Evolutionary conservation across 2,329 filamentous ascomycete genomes (phyloP).

Genomic region (Pseudophaeomoniella oleicola): DNA sequence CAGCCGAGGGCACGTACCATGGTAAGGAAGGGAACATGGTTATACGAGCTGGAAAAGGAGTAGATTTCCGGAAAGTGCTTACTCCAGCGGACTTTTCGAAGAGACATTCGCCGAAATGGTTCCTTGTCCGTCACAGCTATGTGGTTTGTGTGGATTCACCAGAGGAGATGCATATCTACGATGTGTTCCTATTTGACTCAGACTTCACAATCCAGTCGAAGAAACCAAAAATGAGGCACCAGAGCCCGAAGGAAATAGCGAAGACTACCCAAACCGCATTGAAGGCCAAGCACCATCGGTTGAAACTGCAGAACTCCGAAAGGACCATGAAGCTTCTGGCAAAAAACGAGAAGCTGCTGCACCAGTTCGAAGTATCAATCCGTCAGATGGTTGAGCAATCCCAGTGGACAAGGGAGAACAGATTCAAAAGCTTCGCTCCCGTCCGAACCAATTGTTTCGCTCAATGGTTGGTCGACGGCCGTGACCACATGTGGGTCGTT

Average conservation of each 20-base stretch:
- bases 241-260: slow-evolving; percentile 44
- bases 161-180: slow-evolving; percentile 96
- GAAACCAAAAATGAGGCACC: slow-evolving; percentile 34
- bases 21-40: slow-evolving; percentile 92
- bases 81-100: slow-evolving; percentile 65
- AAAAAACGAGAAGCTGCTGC: slow-evolving; percentile 74
- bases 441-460: slow-evolving; percentile 76
- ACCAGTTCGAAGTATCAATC: slow-evolving; percentile 90
- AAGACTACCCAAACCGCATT: slow-evolving; percentile 50
- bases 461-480: slow-evolving; percentile 90
- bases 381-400: slow-evolving; percentile 71
- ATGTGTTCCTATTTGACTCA: slow-evolving; percentile 91
- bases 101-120: slow-evolving; percentile 88
- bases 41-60: slow-evolving; percentile 78
- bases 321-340: slow-evolving; percentile 83
- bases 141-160: slow-evolving; percentile 97
- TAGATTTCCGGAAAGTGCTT: slow-evolving; percentile 70
- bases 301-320: slow-evolving; percentile 83
- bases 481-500: slow-evolving; percentile 99
- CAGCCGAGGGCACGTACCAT: slow-evolving; percentile 91
- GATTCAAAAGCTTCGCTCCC: slow-evolving; percentile 88
- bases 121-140: slow-evolving; percentile 93
- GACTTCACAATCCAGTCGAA: slow-evolving; percentile 73
- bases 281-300: slow-evolving; percentile 60
- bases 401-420: slow-evolving; percentile 66